Evolutionary conservation across 345 rosid species (phyloP).

Genomic region (Eucalyptus pauciflora): DNA sequence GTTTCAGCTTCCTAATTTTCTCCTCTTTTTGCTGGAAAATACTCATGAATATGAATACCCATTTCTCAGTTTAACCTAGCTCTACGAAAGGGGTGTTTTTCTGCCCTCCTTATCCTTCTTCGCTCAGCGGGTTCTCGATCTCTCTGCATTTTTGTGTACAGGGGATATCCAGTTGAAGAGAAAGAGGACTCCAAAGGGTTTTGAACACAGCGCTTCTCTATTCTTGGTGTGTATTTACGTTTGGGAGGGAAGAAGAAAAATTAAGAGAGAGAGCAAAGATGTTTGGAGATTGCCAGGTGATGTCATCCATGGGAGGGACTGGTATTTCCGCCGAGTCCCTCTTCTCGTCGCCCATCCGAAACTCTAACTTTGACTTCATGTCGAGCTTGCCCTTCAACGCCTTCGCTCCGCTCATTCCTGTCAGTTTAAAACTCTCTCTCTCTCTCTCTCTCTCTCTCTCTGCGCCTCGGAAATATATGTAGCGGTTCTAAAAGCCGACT

Average conservation of each 20-base stretch:
- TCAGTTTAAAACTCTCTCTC: slow-evolving; percentile 8
- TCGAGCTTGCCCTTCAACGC: slow-evolving; percentile 41
- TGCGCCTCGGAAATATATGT: neutral
- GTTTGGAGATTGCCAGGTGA: slow-evolving; percentile 65
- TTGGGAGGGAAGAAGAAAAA: neutral
- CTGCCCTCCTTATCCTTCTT: neutral
- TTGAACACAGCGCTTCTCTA: neutral
- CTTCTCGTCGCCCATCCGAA: slow-evolving; percentile 52
- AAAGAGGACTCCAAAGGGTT: neutral
- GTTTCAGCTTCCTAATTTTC: neutral
- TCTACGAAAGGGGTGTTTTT: neutral
- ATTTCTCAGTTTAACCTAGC: neutral
- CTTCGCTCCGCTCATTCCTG: slow-evolving; percentile 49
- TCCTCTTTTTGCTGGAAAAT: neutral
- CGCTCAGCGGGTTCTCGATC: neutral
- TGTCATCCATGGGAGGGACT: slow-evolving; percentile 54
- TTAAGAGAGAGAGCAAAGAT: slow-evolving; percentile 6
- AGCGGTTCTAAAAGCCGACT: neutral
- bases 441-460: neutral
- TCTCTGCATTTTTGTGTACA: neutral
- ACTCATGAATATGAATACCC: neutral
- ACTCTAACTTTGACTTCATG: slow-evolving; percentile 72
- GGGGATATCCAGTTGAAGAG: neutral
- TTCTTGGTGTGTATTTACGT: neutral
- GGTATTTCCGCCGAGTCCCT: slow-evolving; percentile 45